A percentile compares a stretch with the other conserved stretches of the same genome.
Evolutionary conservation across 345 rosid species (phyloP).

Genomic region (Noccaea caerulescens): DNA sequence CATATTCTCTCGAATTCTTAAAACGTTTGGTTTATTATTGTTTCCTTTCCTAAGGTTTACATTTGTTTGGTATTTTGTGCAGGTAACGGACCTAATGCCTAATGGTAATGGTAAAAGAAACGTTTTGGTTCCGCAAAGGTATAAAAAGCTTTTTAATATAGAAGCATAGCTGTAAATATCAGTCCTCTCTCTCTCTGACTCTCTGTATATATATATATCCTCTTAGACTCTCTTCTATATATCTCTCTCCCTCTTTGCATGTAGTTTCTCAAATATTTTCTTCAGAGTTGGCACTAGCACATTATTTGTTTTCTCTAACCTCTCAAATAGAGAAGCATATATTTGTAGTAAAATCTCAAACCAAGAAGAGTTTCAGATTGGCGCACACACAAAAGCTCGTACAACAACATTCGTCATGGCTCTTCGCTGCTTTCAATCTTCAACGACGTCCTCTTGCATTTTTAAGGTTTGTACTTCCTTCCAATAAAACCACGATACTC

Average conservation of each 20-base stretch:
- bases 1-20: not conserved
- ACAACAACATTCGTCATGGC: slow-evolving; percentile 36
- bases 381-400: slow-evolving; percentile 7
- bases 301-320: slow-evolving; percentile 9
- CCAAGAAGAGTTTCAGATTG: slow-evolving; percentile 25
- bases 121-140: not conserved
- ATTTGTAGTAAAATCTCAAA: not conserved
- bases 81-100: too few species aligned
- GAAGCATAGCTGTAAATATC: not conserved
- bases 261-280: slow-evolving; percentile 12
- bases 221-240: not conserved
- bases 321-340: not conserved
- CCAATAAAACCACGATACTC: not conserved
- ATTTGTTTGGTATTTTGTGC: too few species aligned
- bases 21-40: too few species aligned
- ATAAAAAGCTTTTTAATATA: not conserved
- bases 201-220: not conserved
- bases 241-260: slow-evolving; percentile 7
- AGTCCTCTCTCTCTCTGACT: not conserved
- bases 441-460: slow-evolving; percentile 25
- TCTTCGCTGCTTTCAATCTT: slow-evolving; percentile 34
- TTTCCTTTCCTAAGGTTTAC: too few species aligned
- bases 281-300: slow-evolving; percentile 3
- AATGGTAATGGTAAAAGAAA: not conserved
- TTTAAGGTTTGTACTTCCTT: slow-evolving; percentile 33